Base-by-base conservation (phyloP, 2,329 filamentous ascomycete genomes). In the Fusarium chuoi region DNA sequence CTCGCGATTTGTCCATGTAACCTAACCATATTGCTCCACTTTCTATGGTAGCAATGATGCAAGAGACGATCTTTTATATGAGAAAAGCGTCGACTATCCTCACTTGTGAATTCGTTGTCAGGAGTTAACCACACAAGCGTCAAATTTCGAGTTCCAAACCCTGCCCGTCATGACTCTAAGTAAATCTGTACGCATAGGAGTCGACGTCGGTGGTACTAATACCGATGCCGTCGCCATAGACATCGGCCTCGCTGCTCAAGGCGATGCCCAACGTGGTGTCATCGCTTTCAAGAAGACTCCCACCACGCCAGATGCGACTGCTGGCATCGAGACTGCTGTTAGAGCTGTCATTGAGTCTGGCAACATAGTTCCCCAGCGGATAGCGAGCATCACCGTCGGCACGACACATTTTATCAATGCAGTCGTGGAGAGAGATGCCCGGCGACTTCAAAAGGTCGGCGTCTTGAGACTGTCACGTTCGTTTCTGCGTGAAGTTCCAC, bases 321-420 rank as follows among this genome's bases (percentile, higher is more conserved):
- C 82, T 3, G 82, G 86, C 65, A 84, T 84, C 9, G 84, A 83
- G 61, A 74, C 79, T 5, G 51, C 51, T 9, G 24, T 54, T 0
- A 54, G 35, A 7, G 85, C 83, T 28, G 82, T 87, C 11, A 70
- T 81, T 30, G 48, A 70, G 7, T 12, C 30, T 78, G 81, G 7
- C 71, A 74, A 2, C 73, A 81, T 30, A 80, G 87, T 38, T 39
- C 51, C 51, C 4, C 33, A 54, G 35, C 51, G 51, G 5, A 54
- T 54, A 6, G 51, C 51, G 2, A 54, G 81, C 81, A 15, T 83
- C 82, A 63, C 81, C 86, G 26, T 84, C 82, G 85, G 85, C 49
- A 86, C 85, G 7, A 88, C 87, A 4, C 86, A 88, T 63, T 89
- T 89, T 70, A 82, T 89, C 72, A 89, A 89, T 67, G 87, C 87